Evolutionary conservation across 371 early-diverging fungal genomes (phyloP).

Genomic region (Rhizopus arrhizus): DNA sequence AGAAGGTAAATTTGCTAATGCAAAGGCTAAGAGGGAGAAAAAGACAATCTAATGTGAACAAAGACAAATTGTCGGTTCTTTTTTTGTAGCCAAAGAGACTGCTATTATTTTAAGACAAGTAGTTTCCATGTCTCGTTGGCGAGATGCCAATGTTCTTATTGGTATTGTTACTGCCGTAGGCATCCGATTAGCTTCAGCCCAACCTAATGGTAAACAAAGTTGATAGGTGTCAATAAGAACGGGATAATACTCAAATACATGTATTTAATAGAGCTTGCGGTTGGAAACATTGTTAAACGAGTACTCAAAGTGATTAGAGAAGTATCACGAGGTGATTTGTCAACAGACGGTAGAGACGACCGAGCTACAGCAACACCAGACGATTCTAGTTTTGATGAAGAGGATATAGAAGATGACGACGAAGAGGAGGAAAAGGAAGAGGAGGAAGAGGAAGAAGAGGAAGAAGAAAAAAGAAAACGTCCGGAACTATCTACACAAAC

Average conservation of each 20-base stretch:
- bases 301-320: conserved; percentile 86
- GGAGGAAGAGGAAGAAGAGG: too few relatives aligned
- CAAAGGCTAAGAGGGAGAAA: background rate
- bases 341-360: background rate
- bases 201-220: background rate
- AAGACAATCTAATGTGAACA: background rate
- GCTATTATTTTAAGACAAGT: conserved; percentile 78
- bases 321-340: conserved; percentile 2
- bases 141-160: conserved; percentile 61
- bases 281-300: conserved; percentile 85
- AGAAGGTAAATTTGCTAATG: background rate
- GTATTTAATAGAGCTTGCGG: conserved; percentile 70
- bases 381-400: background rate
- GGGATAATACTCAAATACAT: background rate
- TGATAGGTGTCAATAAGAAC: background rate
- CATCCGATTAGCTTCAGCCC: background rate
- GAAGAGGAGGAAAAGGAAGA: too few relatives aligned
- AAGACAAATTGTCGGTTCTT: conserved; percentile 82
- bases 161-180: background rate
- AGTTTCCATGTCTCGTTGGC: conserved; percentile 77
- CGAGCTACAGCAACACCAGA: background rate
- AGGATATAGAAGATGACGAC: background rate
- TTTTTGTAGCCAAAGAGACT: conserved; percentile 78
- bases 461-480: background rate
- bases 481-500: conserved; percentile 41